phyloP scores from a whole-genome alignment of 2,329 filamentous ascomycete genomes.

The Ceratocystis diversiconidia region DNA sequence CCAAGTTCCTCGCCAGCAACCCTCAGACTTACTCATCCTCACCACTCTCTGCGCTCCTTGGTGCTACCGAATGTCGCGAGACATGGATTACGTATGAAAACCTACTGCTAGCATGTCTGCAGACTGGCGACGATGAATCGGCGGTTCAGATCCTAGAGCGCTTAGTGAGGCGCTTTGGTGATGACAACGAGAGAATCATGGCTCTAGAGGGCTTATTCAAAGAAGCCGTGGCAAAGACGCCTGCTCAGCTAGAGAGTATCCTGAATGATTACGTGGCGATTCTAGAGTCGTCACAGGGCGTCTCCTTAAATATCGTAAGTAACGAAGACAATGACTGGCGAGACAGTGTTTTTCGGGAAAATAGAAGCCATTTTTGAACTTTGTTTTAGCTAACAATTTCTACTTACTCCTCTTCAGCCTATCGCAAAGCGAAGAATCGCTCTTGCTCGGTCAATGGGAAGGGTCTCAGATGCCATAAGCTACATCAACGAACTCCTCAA shows the following conservation, averaged over 20 bases:
- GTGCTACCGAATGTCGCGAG: constrained; percentile 55
- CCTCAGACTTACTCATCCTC: constrained; percentile 42
- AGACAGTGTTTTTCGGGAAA: not conserved
- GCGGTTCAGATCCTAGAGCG: constrained; percentile 63
- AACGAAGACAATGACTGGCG: not conserved
- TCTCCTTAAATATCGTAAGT: constrained; percentile 66
- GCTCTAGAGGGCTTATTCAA: constrained; percentile 69
- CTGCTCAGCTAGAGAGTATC: constrained; percentile 51
- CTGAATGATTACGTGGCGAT: constrained; percentile 66
- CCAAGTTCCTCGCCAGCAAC: constrained; percentile 39
- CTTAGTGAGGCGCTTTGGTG: constrained; percentile 67
- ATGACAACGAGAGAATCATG: constrained; percentile 72
- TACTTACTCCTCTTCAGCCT: constrained; percentile 38
- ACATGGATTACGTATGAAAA: constrained; percentile 81
- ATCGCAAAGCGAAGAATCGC: constrained; percentile 75
- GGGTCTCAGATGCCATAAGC: constrained; percentile 55
- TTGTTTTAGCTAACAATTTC: constrained; percentile 23
- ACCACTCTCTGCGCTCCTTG: constrained; percentile 38
- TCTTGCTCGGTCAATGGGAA: constrained; percentile 60
- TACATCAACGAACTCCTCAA: constrained; percentile 64
- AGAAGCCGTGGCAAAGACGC: constrained; percentile 61
- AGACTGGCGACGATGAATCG: constrained; percentile 66
- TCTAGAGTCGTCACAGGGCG: constrained; percentile 36
- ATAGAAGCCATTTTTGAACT: constrained; percentile 8
- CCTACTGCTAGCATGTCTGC: constrained; percentile 67